Percentiles rank a stretch among this genome's conserved stretches.
These are phyloP conservation scores for Pholiota conissans DNA, from an alignment of 768 basidiomycete genomes.

Conservation along the genomic window DNA sequence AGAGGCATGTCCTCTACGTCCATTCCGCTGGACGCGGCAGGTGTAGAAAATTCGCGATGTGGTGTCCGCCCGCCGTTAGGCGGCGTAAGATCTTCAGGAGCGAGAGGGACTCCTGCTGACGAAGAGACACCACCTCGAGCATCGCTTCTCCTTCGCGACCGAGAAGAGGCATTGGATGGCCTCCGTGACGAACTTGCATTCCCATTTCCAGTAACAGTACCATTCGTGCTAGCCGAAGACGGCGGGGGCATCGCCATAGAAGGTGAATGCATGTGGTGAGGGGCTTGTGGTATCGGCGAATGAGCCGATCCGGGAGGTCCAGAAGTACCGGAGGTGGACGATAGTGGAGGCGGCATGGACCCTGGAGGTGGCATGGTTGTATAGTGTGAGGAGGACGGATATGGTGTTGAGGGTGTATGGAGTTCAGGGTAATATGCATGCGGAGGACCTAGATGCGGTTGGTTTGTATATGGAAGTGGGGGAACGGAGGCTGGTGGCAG, in stretches of 20 bases:
- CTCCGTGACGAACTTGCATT: slow-evolving; percentile 2
- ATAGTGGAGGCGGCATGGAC: slow-evolving; percentile 7
- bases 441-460: background rate
- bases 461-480: background rate
- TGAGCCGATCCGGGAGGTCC: background rate
- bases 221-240: background rate
- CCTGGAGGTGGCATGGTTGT: slow-evolving; percentile 6
- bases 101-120: background rate
- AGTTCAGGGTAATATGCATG: background rate
- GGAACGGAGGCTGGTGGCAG: background rate
- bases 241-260: slow-evolving; percentile 5
- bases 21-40: background rate
- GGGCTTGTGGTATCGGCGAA: background rate
- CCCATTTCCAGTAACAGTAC: background rate
- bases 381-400: slow-evolving; percentile 1
- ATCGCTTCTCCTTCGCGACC: slow-evolving; percentile 4
- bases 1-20: slow-evolving; percentile 1
- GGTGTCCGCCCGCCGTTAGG: slow-evolving; percentile 2
- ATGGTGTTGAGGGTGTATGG: background rate
- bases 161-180: slow-evolving; percentile 4
- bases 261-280: background rate
- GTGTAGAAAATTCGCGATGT: background rate
- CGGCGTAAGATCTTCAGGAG: background rate
- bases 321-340: background rate
- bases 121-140: background rate